A percentile compares a stretch with the other conserved stretches of the same genome.
Conservation (phyloP, 345 rosid species). For the Eucalyptus camaldulensis region DNA sequence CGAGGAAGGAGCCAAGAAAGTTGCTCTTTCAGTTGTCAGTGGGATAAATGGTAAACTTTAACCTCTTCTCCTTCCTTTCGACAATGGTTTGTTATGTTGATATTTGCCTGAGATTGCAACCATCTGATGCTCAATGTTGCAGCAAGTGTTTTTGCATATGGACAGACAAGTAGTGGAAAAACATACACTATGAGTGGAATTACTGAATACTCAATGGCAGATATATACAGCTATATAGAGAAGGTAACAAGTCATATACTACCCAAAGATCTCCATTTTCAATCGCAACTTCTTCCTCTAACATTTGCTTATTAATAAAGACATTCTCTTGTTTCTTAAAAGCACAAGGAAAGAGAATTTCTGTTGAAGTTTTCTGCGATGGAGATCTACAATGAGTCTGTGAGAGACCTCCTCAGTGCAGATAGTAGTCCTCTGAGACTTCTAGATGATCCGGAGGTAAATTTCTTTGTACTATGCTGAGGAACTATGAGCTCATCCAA, state of each 20-base stretch:
- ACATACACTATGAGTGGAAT: conserved; percentile 89
- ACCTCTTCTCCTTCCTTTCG: neutral
- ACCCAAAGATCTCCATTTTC: neutral
- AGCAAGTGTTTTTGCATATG: conserved; percentile 97
- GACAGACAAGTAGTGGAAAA: conserved; percentile 98
- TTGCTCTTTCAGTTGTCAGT: conserved; percentile 67
- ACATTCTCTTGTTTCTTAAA: neutral
- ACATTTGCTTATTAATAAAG: neutral
- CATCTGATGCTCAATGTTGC: neutral
- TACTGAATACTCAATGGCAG: conserved; percentile 69
- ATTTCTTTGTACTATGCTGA: conserved; percentile 2
- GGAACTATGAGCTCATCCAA: neutral
- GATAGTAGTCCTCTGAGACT: conserved; percentile 72
- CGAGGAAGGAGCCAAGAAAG: conserved; percentile 72
- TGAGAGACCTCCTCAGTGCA: conserved; percentile 71
- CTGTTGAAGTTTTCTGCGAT: conserved; percentile 71
- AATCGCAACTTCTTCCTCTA: neutral
- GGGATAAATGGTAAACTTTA: conserved; percentile 62
- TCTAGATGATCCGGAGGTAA: conserved; percentile 92
- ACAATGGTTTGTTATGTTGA: neutral
- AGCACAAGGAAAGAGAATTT: conserved; percentile 88
- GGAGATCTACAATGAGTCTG: conserved; percentile 96
- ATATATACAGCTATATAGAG: conserved; percentile 65
- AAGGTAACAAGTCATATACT: conserved; percentile 19
- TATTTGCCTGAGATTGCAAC: neutral